phyloP scores from a whole-genome alignment of 148 eudicot genomes.

The Gaultheria prostrata region DNA sequence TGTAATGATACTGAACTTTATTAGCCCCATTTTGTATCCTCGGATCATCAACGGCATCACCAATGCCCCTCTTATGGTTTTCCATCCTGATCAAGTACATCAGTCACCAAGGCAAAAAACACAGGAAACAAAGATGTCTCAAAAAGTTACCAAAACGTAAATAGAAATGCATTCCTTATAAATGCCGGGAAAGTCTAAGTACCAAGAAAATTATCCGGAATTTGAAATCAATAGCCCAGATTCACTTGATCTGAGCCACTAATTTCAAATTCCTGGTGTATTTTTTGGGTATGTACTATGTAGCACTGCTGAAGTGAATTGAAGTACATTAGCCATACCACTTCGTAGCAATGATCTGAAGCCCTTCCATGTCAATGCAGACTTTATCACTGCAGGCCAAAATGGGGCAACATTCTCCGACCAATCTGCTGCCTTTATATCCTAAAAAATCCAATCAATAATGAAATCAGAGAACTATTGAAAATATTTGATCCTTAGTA shows the following conservation, averaged over 20 bases:
- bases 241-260: too few relatives aligned
- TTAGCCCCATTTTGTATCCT: conserved; percentile 83
- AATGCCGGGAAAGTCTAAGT: too few relatives aligned
- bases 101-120: neutral
- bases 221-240: too few relatives aligned
- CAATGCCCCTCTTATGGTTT: conserved; percentile 81
- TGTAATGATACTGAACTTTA: conserved; percentile 84
- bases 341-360: conserved; percentile 64
- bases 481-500: neutral
- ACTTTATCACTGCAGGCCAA: conserved; percentile 93
- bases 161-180: neutral
- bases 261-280: too few relatives aligned
- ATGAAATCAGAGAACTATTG: neutral
- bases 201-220: too few relatives aligned
- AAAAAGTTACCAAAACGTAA: neutral
- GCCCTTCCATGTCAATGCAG: conserved; percentile 94
- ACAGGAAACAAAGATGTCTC: neutral
- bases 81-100: conserved; percentile 64
- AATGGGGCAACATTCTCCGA: conserved; percentile 85
- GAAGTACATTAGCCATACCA: conserved; percentile 41
- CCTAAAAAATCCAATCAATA: conserved; percentile 35
- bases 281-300: too few relatives aligned
- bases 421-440: conserved; percentile 88
- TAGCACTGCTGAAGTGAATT: neutral
- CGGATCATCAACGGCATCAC: conserved; percentile 93